Evolutionary conservation across 176 grass and related monocot species (phyloP), one percentile per base, ranked within the genome.

Genomic region (Areca catechu): DNA sequence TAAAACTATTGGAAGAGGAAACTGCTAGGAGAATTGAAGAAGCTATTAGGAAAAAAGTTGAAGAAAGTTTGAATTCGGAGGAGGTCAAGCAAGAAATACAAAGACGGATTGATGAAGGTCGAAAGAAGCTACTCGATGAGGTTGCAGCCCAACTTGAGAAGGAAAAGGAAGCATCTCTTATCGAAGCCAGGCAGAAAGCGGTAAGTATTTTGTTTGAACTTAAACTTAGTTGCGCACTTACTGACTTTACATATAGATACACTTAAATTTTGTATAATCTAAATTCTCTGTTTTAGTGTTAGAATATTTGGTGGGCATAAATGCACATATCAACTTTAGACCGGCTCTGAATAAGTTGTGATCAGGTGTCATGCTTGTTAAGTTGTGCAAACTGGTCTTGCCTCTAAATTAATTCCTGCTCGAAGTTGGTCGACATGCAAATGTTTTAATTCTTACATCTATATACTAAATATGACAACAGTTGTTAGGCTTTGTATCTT

Each of bases 71-170:
- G 79, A 98, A 87, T 71, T 83, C 78, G 61, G 87, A 98, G 61
- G 87, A 84, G 76, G 79, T 98, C 61, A 98, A 88, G 72, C 61
- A 73, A 68, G 93, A 98, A 82, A 98, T 98, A 83, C 87, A 98
- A 74, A 80, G 75, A 23, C 74, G 84, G 51, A 85, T 98, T 74
- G 87, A 89, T 54, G 93, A 89, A 74, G 87, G 93, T 3, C 70
- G 84, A 58, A 98, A 89, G 71, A 89, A 79, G 54, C 54, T 98
- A 62, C 71, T 78, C 50, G 87, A 73, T 56, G 87, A 92, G 71
- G 87, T 92, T 51, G 73, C 23, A 15, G 56, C 71, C 58, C 93
- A 85, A 63, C 83, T 92, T 71, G 84, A 98, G 76, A 89, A 87
- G 83, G 93, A 92, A 77, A 98, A 98, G 61, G 93, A 92, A 68